Evolutionary conservation across 1,284 basidiomycete species (phyloP).

Genomic region (Cutaneotrichosporon cyanovorans): DNA sequence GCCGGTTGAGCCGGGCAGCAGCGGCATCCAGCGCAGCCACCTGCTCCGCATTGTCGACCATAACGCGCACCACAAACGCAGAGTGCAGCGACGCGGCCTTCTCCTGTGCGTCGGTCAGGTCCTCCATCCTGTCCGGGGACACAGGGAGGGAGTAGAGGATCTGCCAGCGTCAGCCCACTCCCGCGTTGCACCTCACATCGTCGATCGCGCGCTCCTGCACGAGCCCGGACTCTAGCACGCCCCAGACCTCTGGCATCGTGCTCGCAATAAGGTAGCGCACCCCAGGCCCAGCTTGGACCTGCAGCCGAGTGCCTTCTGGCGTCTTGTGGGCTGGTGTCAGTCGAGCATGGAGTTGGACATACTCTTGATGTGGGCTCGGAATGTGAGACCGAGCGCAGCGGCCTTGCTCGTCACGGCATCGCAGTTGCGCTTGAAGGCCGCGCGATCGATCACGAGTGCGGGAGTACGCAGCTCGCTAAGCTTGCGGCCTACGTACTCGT

Average conservation of each 20-base stretch:
- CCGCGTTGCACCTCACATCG: conserved; percentile 51
- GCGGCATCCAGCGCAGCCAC: conserved; percentile 57
- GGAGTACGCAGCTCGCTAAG: conserved; percentile 64
- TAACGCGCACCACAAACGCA: conserved; percentile 56
- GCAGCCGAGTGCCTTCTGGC: conserved; percentile 61
- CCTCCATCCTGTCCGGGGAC: conserved; percentile 61
- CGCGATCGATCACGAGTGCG: conserved; percentile 66
- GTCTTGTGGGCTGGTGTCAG: conserved; percentile 52
- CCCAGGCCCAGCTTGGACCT: conserved; percentile 54
- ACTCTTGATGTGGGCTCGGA: conserved; percentile 77
- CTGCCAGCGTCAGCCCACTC: conserved; percentile 45
- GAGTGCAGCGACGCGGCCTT: conserved; percentile 44
- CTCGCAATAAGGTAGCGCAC: conserved; percentile 34
- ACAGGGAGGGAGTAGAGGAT: conserved; percentile 72
- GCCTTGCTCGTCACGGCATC: conserved; percentile 56
- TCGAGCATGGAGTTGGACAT: conserved; percentile 52
- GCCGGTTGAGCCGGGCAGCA: conserved; percentile 31
- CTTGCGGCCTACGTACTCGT: conserved; percentile 57
- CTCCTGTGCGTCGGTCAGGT: conserved; percentile 58
- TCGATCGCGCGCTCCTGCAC: conserved; percentile 61
- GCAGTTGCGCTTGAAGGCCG: conserved; percentile 63
- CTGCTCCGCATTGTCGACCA: conserved; percentile 70
- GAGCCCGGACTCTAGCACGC: conserved; percentile 44
- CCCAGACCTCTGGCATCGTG: conserved; percentile 37
- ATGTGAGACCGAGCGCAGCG: conserved; percentile 57